Evolutionary conservation across 2,329 filamentous ascomycete genomes (phyloP).

Genomic region (Fusarium neocosmosporiellum): DNA sequence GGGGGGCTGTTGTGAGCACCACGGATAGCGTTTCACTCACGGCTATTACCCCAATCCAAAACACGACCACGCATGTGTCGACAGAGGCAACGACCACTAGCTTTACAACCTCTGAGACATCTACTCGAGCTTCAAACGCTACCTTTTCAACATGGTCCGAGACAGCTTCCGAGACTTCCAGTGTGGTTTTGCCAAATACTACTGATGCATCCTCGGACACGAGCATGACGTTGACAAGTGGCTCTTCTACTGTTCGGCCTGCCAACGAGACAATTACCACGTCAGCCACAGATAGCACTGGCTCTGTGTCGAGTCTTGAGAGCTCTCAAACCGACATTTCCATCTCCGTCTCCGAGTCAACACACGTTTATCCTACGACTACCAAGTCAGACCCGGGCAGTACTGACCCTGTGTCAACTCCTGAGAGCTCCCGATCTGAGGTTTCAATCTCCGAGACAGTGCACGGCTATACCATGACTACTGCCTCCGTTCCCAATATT

Average conservation of each 20-base stretch:
- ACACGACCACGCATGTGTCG: not conserved
- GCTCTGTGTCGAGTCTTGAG: not conserved
- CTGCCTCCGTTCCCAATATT: not conserved
- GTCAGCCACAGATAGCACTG: not conserved
- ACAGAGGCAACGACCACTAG: not conserved
- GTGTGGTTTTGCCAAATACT: not conserved
- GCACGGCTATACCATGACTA: not conserved
- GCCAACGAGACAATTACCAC: not conserved
- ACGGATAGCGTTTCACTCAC: not conserved
- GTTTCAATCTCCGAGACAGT: not conserved
- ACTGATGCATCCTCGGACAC: not conserved
- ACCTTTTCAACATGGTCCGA: not conserved
- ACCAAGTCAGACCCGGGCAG: not conserved
- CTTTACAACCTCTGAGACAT: not conserved
- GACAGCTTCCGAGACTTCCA: not conserved
- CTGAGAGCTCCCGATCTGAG: not conserved
- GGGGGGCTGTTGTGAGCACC: not conserved
- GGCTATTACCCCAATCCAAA: not conserved
- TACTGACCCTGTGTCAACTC: not conserved
- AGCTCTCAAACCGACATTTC: not conserved
- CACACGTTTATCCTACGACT: not conserved
- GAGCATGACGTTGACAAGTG: not conserved
- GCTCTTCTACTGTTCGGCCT: not conserved
- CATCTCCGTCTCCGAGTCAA: not conserved
- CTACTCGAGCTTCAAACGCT: not conserved